Percentiles rank a stretch among this genome's conserved stretches.
Evolutionary conservation across 768 basidiomycete genomes (phyloP).

Genomic region (Epithele typhae): DNA sequence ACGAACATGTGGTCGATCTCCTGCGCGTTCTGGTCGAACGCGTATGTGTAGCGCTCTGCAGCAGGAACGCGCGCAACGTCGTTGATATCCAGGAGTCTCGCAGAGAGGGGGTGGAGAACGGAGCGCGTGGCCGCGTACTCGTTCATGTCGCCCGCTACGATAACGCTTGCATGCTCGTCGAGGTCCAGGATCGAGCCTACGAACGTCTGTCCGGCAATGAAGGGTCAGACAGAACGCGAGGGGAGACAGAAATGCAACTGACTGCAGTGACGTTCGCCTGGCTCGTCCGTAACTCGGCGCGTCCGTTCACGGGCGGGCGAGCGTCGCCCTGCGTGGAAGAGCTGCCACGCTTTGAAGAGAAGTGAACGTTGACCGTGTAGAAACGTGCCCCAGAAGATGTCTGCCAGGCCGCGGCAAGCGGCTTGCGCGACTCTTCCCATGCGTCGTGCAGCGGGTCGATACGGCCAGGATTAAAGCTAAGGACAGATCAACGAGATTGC

Average conservation of each 20-base stretch:
- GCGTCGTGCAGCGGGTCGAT: slow-evolving; percentile 52
- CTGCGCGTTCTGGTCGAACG: slow-evolving; percentile 54
- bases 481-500: slow-evolving; percentile 2
- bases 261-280: slow-evolving; percentile 53
- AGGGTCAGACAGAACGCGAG: not conserved
- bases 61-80: slow-evolving; percentile 42
- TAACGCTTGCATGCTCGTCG: slow-evolving; percentile 42
- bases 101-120: slow-evolving; percentile 41
- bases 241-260: slow-evolving; percentile 17
- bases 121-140: slow-evolving; percentile 52
- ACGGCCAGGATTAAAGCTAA: slow-evolving; percentile 57
- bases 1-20: slow-evolving; percentile 59
- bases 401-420: slow-evolving; percentile 54
- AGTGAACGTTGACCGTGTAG: slow-evolving; percentile 59
- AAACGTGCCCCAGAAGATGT: slow-evolving; percentile 40
- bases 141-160: slow-evolving; percentile 61
- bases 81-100: slow-evolving; percentile 45
- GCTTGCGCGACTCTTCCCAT: slow-evolving; percentile 56
- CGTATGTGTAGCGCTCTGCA: slow-evolving; percentile 57
- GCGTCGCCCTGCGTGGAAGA: slow-evolving; percentile 52
- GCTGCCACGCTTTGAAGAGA: slow-evolving; percentile 54
- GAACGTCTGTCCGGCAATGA: slow-evolving; percentile 47
- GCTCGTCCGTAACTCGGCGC: slow-evolving; percentile 40
- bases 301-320: slow-evolving; percentile 53
- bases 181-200: slow-evolving; percentile 38